phyloP scores from a whole-genome alignment of 2,329 filamentous ascomycete genomes.

The Cercospora zeae-maydis region DNA sequence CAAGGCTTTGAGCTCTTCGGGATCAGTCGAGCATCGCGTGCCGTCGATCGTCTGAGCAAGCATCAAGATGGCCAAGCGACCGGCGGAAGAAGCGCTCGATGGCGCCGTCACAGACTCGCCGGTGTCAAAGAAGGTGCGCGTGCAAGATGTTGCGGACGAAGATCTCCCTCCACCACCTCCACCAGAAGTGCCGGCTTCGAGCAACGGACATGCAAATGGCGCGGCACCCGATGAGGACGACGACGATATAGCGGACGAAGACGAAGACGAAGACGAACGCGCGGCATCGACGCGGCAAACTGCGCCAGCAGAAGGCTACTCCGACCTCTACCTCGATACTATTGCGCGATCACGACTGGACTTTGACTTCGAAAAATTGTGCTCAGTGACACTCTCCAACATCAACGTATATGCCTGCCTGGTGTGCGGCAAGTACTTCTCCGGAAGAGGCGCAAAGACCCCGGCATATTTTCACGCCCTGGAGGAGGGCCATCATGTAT shows the following conservation, averaged over 20 bases:
- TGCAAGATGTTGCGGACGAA: conserved; percentile 43
- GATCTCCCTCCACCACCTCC: conserved; percentile 30
- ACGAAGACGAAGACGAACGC: conserved; percentile 37
- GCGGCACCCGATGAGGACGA: conserved; percentile 37
- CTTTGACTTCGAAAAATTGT: conserved; percentile 98
- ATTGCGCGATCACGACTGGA: conserved; percentile 90
- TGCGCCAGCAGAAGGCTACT: conserved; percentile 81
- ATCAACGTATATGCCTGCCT: conserved; percentile 99
- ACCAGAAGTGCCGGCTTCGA: conserved; percentile 16
- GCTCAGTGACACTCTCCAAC: conserved; percentile 91
- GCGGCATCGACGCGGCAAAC: conserved; percentile 59
- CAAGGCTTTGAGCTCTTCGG: conserved; percentile 5
- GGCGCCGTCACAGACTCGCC: conserved; percentile 44
- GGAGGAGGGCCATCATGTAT: conserved; percentile 93
- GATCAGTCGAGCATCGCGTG: not conserved
- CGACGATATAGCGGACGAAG: conserved; percentile 30
- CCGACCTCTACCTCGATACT: conserved; percentile 95
- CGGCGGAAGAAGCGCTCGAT: conserved; percentile 46
- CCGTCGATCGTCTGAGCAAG: not conserved
- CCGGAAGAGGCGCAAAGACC: conserved; percentile 87
- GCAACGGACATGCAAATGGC: conserved; percentile 28
- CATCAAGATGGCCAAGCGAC: conserved; percentile 46
- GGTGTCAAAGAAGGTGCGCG: conserved; percentile 46
- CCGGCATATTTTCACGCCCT: conserved; percentile 97
- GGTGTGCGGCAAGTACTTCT: conserved; percentile 96